Conservation (phyloP, 116 monocot species). For the Posidonia oceanica region DNA sequence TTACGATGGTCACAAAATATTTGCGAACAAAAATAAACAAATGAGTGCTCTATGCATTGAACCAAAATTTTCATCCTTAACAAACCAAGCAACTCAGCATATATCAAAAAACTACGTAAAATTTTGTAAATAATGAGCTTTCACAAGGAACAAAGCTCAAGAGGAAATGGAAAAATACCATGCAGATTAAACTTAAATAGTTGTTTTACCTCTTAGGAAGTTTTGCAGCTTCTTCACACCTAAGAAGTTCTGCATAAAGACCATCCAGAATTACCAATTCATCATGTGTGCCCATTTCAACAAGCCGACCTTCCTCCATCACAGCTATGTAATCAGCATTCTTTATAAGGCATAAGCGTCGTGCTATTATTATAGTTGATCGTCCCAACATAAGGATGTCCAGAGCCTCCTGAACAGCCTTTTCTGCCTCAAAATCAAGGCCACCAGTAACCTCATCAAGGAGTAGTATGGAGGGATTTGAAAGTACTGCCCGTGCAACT, state of each 20-base stretch:
- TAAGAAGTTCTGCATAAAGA: conserved; percentile 94
- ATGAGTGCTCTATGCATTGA: too few relatives aligned
- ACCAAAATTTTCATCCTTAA: not conserved
- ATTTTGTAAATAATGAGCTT: too few relatives aligned
- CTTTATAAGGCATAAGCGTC: conserved; percentile 77
- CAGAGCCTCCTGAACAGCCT: conserved; percentile 76
- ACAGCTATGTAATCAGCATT: conserved; percentile 99
- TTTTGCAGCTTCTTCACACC: conserved; percentile 97
- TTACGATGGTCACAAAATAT: too few relatives aligned
- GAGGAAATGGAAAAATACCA: too few relatives aligned
- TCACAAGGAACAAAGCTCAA: too few relatives aligned
- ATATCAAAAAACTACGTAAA: too few relatives aligned
- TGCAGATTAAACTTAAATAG: too few relatives aligned
- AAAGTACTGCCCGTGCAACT: conserved; percentile 91
- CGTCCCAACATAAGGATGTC: conserved; percentile 97
- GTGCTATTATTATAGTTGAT: conserved; percentile 96
- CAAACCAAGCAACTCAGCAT: too few relatives aligned
- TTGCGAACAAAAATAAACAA: too few relatives aligned
- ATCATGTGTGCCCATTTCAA: conserved; percentile 99
- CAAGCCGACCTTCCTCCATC: conserved; percentile 95
- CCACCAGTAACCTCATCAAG: conserved; percentile 99
- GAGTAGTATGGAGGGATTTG: conserved; percentile 90
- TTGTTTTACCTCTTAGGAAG: conserved; percentile 77
- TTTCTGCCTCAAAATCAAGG: conserved; percentile 95
- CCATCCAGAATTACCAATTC: conserved; percentile 67